A percentile compares a stretch with the other conserved stretches of the same genome.
phyloP scores from a whole-genome alignment of 495 filamentous ascomycete genomes.

The Schizothecium vesticola region DNA sequence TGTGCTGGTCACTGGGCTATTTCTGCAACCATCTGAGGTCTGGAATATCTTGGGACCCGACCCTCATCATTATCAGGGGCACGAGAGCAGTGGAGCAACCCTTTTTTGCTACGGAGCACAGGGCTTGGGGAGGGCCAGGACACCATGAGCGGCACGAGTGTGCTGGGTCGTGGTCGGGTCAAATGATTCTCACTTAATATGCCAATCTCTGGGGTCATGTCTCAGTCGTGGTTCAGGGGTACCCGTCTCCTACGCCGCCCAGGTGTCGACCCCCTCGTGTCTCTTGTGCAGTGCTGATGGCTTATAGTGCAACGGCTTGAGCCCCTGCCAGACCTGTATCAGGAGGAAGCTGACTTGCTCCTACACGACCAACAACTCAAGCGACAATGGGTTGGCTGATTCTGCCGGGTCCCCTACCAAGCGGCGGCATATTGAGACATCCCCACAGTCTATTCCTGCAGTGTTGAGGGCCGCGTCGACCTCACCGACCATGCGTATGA shows the following conservation, averaged over 20 bases:
- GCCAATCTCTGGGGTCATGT: background rate
- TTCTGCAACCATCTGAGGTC: conserved; percentile 6
- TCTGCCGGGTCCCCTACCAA: conserved; percentile 40
- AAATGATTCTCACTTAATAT: background rate
- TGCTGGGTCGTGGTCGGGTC: conserved; percentile 6
- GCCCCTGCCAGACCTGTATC: conserved; percentile 63
- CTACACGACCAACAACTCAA: conserved; percentile 36
- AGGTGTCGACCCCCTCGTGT: background rate
- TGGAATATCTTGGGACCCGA: conserved; percentile 2
- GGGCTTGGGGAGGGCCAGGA: conserved; percentile 8
- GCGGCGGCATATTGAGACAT: conserved; percentile 38
- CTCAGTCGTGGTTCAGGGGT: background rate
- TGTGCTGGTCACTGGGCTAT: background rate
- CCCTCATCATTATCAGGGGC: conserved; percentile 2
- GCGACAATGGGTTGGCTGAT: conserved; percentile 31
- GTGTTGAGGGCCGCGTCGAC: conserved; percentile 16
- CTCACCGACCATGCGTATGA: conserved; percentile 10
- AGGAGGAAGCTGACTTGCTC: conserved; percentile 51
- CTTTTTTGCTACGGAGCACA: conserved; percentile 22
- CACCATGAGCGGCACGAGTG: conserved; percentile 20
- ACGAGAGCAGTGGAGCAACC: conserved; percentile 13
- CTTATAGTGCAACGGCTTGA: conserved; percentile 60
- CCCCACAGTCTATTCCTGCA: conserved; percentile 23
- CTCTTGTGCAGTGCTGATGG: conserved; percentile 9
- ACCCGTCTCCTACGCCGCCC: background rate